These are phyloP conservation scores for Cercospora beticola DNA, from an alignment of 2,329 filamentous ascomycete species.

Conservation along the genomic window DNA sequence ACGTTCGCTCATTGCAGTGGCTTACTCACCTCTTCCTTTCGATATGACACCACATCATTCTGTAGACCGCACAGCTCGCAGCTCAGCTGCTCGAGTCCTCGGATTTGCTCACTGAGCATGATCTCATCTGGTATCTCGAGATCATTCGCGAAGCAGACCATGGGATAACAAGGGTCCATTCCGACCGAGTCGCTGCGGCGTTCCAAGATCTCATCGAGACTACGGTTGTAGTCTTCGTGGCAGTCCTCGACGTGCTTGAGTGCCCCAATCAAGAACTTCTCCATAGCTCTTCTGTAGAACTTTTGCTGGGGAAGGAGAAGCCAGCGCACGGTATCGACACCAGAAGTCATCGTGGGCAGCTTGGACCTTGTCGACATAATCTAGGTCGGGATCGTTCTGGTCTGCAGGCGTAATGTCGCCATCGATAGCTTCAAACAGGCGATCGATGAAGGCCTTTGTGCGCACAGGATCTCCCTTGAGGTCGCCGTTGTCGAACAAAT, in stretches of 20 bases:
- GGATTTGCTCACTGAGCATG: not conserved
- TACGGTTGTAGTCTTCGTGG: not conserved
- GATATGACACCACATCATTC: not conserved
- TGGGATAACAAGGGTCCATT: not conserved
- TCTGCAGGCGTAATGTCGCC: not conserved
- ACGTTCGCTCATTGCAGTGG: not conserved
- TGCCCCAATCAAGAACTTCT: not conserved
- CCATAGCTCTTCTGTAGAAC: not conserved
- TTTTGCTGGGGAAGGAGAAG: not conserved
- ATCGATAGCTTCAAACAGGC: not conserved
- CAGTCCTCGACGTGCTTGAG: not conserved
- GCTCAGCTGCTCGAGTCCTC: not conserved
- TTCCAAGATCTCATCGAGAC: not conserved
- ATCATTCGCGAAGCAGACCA: not conserved
- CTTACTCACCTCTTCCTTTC: not conserved
- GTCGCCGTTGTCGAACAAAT: not conserved
- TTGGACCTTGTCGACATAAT: not conserved
- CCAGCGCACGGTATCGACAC: not conserved
- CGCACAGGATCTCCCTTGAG: not conserved
- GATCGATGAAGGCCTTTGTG: not conserved
- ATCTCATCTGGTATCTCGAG: not conserved
- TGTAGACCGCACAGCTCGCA: not conserved
- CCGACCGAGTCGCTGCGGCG: not conserved
- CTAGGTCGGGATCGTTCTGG: not conserved
- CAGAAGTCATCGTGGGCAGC: not conserved